A percentile compares a stretch with the other conserved stretches of the same genome.
Evolutionary conservation across 1,139 yeast genomes (phyloP).

Genomic region (Nematodospora anomalae): DNA sequence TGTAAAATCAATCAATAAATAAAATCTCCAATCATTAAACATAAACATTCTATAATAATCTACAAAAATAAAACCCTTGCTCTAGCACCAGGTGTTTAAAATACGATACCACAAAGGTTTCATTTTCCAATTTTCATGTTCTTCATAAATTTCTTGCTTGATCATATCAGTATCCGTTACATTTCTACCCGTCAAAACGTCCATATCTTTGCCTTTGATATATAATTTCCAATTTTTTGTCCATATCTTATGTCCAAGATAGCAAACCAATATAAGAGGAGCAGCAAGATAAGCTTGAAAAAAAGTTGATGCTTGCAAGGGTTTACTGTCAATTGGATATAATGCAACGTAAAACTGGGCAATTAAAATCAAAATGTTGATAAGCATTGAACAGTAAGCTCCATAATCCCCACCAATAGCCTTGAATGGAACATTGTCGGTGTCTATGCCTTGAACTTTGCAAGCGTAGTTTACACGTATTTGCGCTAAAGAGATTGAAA

Average conservation of each 20-base stretch:
- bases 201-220: conserved; percentile 27
- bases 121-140: conserved; percentile 12
- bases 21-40: no score
- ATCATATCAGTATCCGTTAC: conserved; percentile 27
- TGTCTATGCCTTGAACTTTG: conserved; percentile 24
- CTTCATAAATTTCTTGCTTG: conserved; percentile 22
- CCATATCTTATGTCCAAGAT: conserved; percentile 28
- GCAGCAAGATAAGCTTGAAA: conserved; percentile 33
- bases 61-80: not conserved
- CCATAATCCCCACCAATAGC: conserved; percentile 33
- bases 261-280: conserved; percentile 27
- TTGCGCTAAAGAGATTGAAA: conserved; percentile 32
- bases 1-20: no score
- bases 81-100: conserved; percentile 25
- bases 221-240: conserved; percentile 27
- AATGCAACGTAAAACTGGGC: conserved; percentile 36
- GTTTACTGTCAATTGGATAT: conserved; percentile 25
- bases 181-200: conserved; percentile 34
- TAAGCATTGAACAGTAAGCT: conserved; percentile 30
- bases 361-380: conserved; percentile 31
- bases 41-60: not conserved
- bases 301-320: conserved; percentile 27
- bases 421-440: conserved; percentile 25
- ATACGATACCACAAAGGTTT: conserved; percentile 19
- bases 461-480: conserved; percentile 29